Evolutionary conservation across 345 rosid genomes (phyloP).

Genomic region (Lumnitzera racemosa): DNA sequence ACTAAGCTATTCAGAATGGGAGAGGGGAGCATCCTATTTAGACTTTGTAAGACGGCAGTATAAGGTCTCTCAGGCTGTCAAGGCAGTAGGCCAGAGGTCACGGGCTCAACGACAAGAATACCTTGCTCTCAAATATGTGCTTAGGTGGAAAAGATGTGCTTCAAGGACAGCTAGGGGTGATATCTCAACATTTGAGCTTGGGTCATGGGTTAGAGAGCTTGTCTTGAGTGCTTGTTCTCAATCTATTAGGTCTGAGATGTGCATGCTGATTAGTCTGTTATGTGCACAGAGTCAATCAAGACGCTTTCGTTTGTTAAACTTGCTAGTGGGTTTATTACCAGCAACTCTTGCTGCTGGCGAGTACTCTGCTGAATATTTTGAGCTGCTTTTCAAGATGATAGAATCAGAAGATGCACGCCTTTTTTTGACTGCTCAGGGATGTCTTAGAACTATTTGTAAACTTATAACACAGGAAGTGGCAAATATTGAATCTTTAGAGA

Average conservation of each 20-base stretch:
- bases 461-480: conserved; percentile 83
- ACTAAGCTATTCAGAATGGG: conserved; percentile 95
- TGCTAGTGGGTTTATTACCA: conserved; percentile 74
- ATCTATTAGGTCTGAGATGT: conserved; percentile 96
- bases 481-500: conserved; percentile 83
- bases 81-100: conserved; percentile 59
- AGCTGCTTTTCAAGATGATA: conserved; percentile 84
- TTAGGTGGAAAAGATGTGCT: conserved; percentile 81
- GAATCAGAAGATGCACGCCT: conserved; percentile 88
- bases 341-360: conserved; percentile 91
- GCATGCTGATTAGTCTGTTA: conserved; percentile 81
- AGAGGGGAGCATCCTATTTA: conserved; percentile 91
- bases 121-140: conserved; percentile 79
- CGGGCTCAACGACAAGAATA: conserved; percentile 71
- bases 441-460: conserved; percentile 71
- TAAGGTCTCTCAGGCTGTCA: conserved; percentile 74
- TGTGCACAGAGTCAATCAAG: conserved; percentile 80
- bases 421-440: conserved; percentile 85
- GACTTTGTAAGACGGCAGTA: conserved; percentile 98
- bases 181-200: conserved; percentile 74
- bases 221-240: conserved; percentile 97
- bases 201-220: conserved; percentile 97
- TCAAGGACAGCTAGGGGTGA: conserved; percentile 54
- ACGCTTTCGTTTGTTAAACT: conserved; percentile 66
- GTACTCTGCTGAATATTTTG: conserved; percentile 94